These are phyloP conservation scores for Debaryomyces psychrophilus DNA, from an alignment of 1,139 yeast genomes.

Conservation along the genomic window DNA sequence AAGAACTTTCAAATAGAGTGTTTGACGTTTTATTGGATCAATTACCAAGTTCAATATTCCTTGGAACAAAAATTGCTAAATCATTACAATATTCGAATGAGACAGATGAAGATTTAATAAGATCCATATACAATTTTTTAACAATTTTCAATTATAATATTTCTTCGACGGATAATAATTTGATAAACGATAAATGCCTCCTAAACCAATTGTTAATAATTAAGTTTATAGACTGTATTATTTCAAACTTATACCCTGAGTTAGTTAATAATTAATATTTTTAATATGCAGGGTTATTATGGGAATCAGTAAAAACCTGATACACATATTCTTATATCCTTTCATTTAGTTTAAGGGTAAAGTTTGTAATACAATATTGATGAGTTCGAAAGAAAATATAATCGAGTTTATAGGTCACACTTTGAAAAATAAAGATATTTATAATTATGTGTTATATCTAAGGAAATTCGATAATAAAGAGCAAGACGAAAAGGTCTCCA, in stretches of 20 bases:
- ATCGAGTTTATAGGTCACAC: background rate
- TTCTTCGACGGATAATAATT: constrained; percentile 10
- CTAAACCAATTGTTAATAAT: constrained; percentile 37
- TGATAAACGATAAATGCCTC: constrained; percentile 18
- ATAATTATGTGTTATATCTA: constrained; percentile 7
- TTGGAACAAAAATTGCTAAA: background rate
- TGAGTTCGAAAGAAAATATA: background rate
- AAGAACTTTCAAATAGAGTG: constrained; percentile 20
- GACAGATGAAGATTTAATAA: constrained; percentile 20
- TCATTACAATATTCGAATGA: constrained; percentile 20
- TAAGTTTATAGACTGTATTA: constrained; percentile 33
- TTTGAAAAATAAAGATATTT: background rate
- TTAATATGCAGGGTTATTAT: constrained; percentile 6
- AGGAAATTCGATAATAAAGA: background rate
- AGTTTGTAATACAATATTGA: background rate
- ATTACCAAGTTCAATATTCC: constrained; percentile 14
- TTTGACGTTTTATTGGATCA: constrained; percentile 17
- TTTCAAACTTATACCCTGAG: constrained; percentile 34
- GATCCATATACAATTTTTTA: constrained; percentile 23
- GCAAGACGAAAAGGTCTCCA: background rate
- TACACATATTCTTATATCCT: too few relatives aligned
- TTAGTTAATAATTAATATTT: constrained; percentile 9
- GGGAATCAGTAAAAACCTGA: background rate
- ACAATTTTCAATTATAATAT: constrained; percentile 24
- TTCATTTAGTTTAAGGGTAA: background rate